Evolutionary conservation across 306 rosid genomes (phyloP).

Genomic region (Prunus mongolica): DNA sequence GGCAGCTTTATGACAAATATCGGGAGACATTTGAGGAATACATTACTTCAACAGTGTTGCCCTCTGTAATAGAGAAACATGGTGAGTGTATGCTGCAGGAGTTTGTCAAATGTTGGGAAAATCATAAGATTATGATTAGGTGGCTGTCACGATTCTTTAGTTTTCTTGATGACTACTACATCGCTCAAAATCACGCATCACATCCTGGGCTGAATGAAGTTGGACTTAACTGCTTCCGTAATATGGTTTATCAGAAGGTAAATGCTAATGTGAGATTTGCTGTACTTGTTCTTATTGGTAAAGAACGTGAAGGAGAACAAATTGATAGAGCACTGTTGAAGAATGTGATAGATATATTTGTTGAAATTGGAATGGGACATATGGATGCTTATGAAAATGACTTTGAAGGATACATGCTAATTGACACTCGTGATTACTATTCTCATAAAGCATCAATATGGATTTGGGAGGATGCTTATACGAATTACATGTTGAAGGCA

Average conservation of each 20-base stretch:
- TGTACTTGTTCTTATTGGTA: slow-evolving; percentile 41
- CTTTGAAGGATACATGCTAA: slow-evolving; percentile 51
- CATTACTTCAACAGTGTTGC: slow-evolving; percentile 37
- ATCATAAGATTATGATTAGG: slow-evolving; percentile 30
- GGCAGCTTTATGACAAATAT: slow-evolving; percentile 39
- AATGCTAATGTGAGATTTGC: slow-evolving; percentile 37
- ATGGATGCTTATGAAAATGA: slow-evolving; percentile 33
- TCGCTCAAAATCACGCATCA: slow-evolving; percentile 6
- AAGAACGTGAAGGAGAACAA: slow-evolving; percentile 60
- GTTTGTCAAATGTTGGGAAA: slow-evolving; percentile 57
- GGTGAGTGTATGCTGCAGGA: slow-evolving; percentile 62
- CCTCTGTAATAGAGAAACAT: slow-evolving; percentile 45
- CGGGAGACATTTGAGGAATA: slow-evolving; percentile 24
- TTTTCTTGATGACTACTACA: slow-evolving; percentile 25
- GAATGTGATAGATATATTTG: slow-evolving; percentile 47
- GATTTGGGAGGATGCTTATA: slow-evolving; percentile 50
- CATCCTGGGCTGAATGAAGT: slow-evolving; percentile 20
- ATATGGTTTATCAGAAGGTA: slow-evolving; percentile 23
- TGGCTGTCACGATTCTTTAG: slow-evolving; percentile 32
- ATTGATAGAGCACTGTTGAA: slow-evolving; percentile 56
- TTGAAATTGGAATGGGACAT: slow-evolving; percentile 48
- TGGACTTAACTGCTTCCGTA: slow-evolving; percentile 15
- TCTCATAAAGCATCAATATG: slow-evolving; percentile 52
- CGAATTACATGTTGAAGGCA: slow-evolving; percentile 55
- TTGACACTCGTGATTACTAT: slow-evolving; percentile 46